Percentiles rank a stretch among this genome's conserved stretches.
Conservation (phyloP, 2,329 filamentous ascomycete species). For the Penicillium sp. region DNA sequence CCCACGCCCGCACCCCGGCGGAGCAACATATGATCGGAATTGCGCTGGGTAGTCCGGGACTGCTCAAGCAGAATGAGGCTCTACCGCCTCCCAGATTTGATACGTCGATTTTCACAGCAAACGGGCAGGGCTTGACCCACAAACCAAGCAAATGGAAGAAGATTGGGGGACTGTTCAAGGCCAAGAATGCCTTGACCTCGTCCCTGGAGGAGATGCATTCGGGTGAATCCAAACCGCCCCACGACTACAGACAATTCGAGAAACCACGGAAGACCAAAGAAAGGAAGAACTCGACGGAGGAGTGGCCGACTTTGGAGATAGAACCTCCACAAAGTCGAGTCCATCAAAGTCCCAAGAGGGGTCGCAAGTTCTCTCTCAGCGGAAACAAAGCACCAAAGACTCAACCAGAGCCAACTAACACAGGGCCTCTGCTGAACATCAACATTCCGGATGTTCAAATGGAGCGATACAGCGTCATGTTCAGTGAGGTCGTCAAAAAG, state of each 20-base stretch:
- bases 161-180: constrained; percentile 47
- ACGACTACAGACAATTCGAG: neutral
- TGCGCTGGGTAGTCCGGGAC: constrained; percentile 69
- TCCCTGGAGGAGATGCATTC: constrained; percentile 16
- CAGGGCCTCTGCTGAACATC: constrained; percentile 62
- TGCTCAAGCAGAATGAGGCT: constrained; percentile 23
- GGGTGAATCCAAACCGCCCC: constrained; percentile 14
- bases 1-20: constrained; percentile 24
- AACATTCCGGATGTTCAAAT: constrained; percentile 78
- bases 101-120: constrained; percentile 12
- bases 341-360: constrained; percentile 5
- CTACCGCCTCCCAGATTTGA: constrained; percentile 21
- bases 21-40: constrained; percentile 66
- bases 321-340: constrained; percentile 2
- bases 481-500: constrained; percentile 68
- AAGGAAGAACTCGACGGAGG: constrained; percentile 13
- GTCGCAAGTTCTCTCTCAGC: constrained; percentile 14
- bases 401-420: constrained; percentile 9
- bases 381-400: constrained; percentile 5
- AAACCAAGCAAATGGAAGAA: constrained; percentile 52
- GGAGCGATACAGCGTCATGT: constrained; percentile 95
- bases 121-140: constrained; percentile 13
- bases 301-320: constrained; percentile 21
- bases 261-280: neutral
- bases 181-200: constrained; percentile 33